Percentiles rank a stretch among this genome's conserved stretches.
phyloP scores from a whole-genome alignment of 108 stramenopile genomes.

The Cyclotella distinguenda region DNA sequence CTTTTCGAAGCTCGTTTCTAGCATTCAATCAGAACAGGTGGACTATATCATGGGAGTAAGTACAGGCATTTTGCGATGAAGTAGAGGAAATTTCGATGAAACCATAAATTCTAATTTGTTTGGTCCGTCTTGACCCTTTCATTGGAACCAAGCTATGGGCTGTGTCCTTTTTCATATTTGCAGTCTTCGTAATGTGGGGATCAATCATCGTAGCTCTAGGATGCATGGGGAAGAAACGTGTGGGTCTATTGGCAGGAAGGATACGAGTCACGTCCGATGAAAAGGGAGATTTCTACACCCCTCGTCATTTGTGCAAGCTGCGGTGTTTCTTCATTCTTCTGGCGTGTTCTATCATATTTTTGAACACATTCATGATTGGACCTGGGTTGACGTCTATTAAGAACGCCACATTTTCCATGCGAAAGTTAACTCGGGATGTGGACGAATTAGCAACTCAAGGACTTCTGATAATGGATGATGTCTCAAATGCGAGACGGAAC shows the following conservation, averaged over 20 bases:
- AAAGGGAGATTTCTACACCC: constrained; percentile 26
- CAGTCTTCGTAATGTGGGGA: constrained; percentile 35
- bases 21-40: constrained; percentile 23
- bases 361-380: constrained; percentile 12
- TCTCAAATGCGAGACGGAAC: constrained; percentile 25
- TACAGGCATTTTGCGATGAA: background rate
- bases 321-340: constrained; percentile 32
- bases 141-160: constrained; percentile 15
- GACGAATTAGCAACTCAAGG: constrained; percentile 27
- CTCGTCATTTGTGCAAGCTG: constrained; percentile 30
- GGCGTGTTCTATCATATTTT: constrained; percentile 14
- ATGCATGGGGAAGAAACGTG: constrained; percentile 29
- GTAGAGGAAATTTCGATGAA: background rate
- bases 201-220: constrained; percentile 15
- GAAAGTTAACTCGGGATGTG: constrained; percentile 31
- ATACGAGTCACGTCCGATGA: constrained; percentile 24
- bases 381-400: constrained; percentile 18
- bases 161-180: constrained; percentile 31
- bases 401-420: constrained; percentile 4
- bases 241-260: constrained; percentile 28
- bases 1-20: constrained; percentile 24
- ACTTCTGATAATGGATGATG: constrained; percentile 31
- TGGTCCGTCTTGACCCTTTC: background rate
- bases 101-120: background rate
- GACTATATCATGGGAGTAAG: constrained; percentile 44